Evolutionary conservation across 2,329 filamentous ascomycete species (phyloP).

Genomic region (Pseudovirgaria hyperparasitica): DNA sequence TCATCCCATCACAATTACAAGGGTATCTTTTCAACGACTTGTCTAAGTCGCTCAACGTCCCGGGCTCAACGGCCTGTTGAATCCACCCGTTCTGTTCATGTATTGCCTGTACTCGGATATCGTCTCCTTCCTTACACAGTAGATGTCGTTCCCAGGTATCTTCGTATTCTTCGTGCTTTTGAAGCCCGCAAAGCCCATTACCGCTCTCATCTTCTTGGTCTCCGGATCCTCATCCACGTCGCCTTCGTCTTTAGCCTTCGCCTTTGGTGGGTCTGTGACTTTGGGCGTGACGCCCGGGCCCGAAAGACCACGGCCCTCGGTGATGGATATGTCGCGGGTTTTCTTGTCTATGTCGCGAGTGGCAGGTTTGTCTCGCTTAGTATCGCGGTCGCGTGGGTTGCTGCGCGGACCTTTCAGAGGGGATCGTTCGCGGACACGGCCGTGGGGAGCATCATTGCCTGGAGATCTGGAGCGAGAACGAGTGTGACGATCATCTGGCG

Average conservation of each 20-base stretch:
- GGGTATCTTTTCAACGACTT: no score
- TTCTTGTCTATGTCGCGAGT: constrained; percentile 8
- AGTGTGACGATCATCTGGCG: no score
- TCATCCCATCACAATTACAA: no score
- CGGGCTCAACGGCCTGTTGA: constrained; percentile 63
- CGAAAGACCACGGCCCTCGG: constrained; percentile 3
- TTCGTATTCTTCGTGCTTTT: constrained; percentile 80
- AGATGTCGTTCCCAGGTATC: constrained; percentile 70
- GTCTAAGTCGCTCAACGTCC: no score
- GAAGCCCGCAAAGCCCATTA: constrained; percentile 87
- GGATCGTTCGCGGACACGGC: constrained; percentile 12
- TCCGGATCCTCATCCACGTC: constrained; percentile 29
- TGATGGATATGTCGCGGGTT: constrained; percentile 8
- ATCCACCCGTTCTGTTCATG: constrained; percentile 76
- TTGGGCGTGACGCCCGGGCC: constrained; percentile 10
- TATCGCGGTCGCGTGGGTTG: constrained; percentile 15
- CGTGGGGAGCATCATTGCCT: constrained; percentile 12
- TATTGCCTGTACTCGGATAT: constrained; percentile 93
- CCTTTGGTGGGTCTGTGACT: constrained; percentile 7
- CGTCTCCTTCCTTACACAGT: constrained; percentile 79
- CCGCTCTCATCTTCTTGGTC: constrained; percentile 62
- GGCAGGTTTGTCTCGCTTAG: constrained; percentile 5
- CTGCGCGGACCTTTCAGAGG: no score
- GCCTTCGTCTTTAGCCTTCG: constrained; percentile 7
- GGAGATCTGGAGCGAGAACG: no score